Base-by-base conservation (phyloP, 2,329 filamentous ascomycete genomes). In the Blastomyces gilchristii region DNA sequence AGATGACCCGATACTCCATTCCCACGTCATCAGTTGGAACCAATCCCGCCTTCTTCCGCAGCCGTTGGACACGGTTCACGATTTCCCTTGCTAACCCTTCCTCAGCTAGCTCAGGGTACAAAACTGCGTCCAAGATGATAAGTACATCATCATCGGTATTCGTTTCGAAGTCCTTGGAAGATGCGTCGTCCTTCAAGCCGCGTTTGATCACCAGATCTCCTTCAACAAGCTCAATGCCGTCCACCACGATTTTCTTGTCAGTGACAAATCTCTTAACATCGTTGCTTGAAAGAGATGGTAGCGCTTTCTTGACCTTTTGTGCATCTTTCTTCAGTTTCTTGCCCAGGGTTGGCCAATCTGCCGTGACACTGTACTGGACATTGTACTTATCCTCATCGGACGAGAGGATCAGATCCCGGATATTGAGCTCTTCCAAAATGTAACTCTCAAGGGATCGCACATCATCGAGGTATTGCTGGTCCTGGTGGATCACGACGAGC, bases 271-370 rank as follows among this genome's bases (percentile, higher is more conserved):
- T 79, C 74, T 92, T 90, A 65, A 96, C 91, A 68, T 96, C 84
- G 12, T 90, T 85, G 68, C 87, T 92, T 25, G 83, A 89, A 58
- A 99, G 80, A 49, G 78, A 81, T 6, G 92, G 92, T 56, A 99
- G 79, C 1, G 90, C 91, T 78, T 93, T 95, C 81, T 95, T 95
- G 69, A 97, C 91, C 73, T 88, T 90, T 67, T 87, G 85, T 67
- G 91, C 90, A 71, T 97, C 92, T 78, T 96, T 97, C 82, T 96
- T 96, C 69, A 97, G 83, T 80, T 97, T 97, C 84, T 96, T 96
- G 67, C 94, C 94, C 18, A 99, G 82, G 1, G 90, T 88, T 16
- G 94, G 91, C 88, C 94, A 97, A 76, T 99, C 94, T 8, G 91
- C 92, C 49, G 84, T 85, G 18, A 93, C 90, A 65, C 89, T 91